These are phyloP conservation scores for Lophiostoma macrostomum DNA, from an alignment of 495 filamentous ascomycete species.

Conservation along the genomic window DNA sequence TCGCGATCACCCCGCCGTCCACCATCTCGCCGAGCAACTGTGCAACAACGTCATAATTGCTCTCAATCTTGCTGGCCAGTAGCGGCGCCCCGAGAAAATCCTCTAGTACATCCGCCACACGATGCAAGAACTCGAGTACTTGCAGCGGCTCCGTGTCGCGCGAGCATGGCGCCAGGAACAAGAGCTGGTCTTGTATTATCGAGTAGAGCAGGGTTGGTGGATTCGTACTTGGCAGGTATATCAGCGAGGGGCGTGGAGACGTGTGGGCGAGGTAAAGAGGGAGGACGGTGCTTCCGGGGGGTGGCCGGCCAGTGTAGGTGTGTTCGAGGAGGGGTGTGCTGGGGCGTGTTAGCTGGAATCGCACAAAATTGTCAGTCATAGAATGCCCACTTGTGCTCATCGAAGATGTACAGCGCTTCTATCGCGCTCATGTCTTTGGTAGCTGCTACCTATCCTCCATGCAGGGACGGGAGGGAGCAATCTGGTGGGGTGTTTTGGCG, in stretches of 20 bases:
- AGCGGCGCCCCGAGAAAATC: slow-evolving; percentile 92
- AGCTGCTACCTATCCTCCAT: slow-evolving; percentile 10
- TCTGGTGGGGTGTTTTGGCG: slow-evolving; percentile 8
- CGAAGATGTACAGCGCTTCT: slow-evolving; percentile 94
- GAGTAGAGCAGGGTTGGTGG: slow-evolving; percentile 91
- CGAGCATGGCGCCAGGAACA: slow-evolving; percentile 80
- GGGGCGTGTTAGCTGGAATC: slow-evolving; percentile 38
- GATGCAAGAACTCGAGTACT: slow-evolving; percentile 92
- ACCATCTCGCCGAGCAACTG: slow-evolving; percentile 95
- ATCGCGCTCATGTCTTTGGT: slow-evolving; percentile 57
- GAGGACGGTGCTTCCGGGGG: slow-evolving; percentile 70
- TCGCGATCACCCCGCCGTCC: slow-evolving; percentile 84
- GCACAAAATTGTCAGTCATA: background rate
- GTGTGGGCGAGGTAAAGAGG: slow-evolving; percentile 85
- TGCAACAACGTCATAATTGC: slow-evolving; percentile 88
- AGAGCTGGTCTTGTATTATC: slow-evolving; percentile 76
- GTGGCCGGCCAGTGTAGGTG: slow-evolving; percentile 69
- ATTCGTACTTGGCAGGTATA: slow-evolving; percentile 74
- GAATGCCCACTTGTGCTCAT: slow-evolving; percentile 85
- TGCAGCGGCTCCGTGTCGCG: slow-evolving; percentile 88
- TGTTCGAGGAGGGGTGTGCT: slow-evolving; percentile 66
- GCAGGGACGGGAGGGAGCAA: background rate
- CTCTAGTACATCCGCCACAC: slow-evolving; percentile 88
- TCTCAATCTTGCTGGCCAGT: slow-evolving; percentile 78
- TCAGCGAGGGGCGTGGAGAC: slow-evolving; percentile 75